Conservation (phyloP, 1,284 basidiomycete genomes). For the Rhodotorula sp. region DNA sequence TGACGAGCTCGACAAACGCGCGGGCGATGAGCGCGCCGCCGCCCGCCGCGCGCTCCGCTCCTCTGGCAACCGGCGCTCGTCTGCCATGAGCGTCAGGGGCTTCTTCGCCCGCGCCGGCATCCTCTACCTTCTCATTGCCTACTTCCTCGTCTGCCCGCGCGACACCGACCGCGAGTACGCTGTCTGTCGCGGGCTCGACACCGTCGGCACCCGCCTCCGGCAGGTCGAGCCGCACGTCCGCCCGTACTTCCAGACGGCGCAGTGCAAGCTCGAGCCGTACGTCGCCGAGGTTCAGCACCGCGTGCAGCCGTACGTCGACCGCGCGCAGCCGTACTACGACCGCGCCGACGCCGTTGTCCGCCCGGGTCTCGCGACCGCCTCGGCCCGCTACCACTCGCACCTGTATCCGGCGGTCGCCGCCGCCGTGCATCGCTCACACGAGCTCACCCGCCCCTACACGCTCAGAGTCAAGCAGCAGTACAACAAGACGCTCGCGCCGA, state of each 20-base stretch:
- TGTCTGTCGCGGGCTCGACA: slow-evolving; percentile 33
- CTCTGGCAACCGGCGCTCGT: slow-evolving; percentile 2
- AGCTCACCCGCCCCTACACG: slow-evolving; percentile 22
- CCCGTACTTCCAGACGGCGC: slow-evolving; percentile 30
- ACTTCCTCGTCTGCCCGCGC: slow-evolving; percentile 38
- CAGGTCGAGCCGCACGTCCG: slow-evolving; percentile 24
- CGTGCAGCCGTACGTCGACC: slow-evolving; percentile 25
- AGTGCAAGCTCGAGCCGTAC: slow-evolving; percentile 33
- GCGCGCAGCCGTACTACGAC: slow-evolving; percentile 31
- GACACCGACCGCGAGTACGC: slow-evolving; percentile 27
- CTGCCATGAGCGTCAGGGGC: slow-evolving; percentile 23
- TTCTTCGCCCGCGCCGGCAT: slow-evolving; percentile 34
- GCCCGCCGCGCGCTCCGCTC: slow-evolving; percentile 11
- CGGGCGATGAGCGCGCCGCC: slow-evolving; percentile 10
- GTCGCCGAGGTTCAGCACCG: slow-evolving; percentile 8
- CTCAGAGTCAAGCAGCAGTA: slow-evolving; percentile 28
- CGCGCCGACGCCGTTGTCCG: slow-evolving; percentile 23
- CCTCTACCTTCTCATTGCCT: slow-evolving; percentile 40
- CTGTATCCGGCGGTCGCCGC: slow-evolving; percentile 12
- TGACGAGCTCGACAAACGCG: slow-evolving; percentile 25
- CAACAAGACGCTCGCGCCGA: slow-evolving; percentile 30
- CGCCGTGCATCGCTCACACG: slow-evolving; percentile 15
- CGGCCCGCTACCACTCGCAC: background rate
- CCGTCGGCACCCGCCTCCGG: background rate
- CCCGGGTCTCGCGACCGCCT: slow-evolving; percentile 3